Conservation (phyloP, 495 filamentous ascomycete genomes). For the Astrothelium macrocarpum region DNA sequence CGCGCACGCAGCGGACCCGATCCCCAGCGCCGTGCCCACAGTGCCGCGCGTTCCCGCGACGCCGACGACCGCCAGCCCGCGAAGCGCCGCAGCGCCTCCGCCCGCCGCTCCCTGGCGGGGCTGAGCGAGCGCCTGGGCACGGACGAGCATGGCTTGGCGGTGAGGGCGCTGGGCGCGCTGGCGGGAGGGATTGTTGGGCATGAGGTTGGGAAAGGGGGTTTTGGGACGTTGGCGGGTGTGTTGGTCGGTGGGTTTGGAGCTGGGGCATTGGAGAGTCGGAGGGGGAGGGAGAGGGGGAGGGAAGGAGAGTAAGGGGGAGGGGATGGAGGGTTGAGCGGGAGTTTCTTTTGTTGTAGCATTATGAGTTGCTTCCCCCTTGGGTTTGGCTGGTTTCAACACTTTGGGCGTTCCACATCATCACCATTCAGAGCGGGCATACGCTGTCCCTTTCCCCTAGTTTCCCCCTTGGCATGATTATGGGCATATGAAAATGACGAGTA, state of each 20-base stretch:
- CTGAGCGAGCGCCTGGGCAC: slow-evolving; percentile 13
- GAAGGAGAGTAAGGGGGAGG: not conserved
- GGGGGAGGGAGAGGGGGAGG: not conserved
- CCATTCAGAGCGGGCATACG: too few species aligned
- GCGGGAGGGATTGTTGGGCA: slow-evolving; percentile 13
- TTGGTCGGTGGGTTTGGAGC: slow-evolving; percentile 14
- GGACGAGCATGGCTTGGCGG: slow-evolving; percentile 9
- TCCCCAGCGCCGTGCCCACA: slow-evolving; percentile 8
- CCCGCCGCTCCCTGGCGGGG: slow-evolving; percentile 9
- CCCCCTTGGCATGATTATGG: too few species aligned
- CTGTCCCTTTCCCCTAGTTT: too few species aligned
- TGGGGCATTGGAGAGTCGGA: slow-evolving; percentile 7
- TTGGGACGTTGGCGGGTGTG: slow-evolving; percentile 11
- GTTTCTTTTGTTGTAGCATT: too few species aligned
- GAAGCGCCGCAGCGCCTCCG: slow-evolving; percentile 5
- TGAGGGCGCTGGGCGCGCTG: slow-evolving; percentile 11
- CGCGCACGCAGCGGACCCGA: slow-evolving; percentile 6
- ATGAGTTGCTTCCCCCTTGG: not conserved
- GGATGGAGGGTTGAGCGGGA: not conserved
- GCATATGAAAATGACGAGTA: not conserved
- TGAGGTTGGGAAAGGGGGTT: slow-evolving; percentile 9
- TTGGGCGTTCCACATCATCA: not conserved
- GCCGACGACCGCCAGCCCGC: not conserved
- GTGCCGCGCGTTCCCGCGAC: not conserved
- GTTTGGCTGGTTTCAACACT: too few species aligned